Conservation (phyloP, 345 rosid genomes). For the Syzygium jambos region DNA sequence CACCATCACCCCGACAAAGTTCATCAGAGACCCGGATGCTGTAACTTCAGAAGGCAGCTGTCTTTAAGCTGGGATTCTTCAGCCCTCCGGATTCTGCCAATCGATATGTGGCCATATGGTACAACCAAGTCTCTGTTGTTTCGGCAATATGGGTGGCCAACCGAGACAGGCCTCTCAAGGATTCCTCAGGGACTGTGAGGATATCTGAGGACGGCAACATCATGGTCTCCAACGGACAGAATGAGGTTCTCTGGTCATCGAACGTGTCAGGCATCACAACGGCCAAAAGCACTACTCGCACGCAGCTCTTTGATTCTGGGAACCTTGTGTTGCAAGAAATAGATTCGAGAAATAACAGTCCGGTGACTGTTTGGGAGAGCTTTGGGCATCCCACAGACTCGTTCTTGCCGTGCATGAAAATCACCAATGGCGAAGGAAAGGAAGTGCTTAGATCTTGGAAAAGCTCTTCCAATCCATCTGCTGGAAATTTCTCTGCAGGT, state of each 20-base stretch:
- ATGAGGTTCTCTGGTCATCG: slow-evolving; percentile 42
- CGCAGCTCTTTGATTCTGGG: slow-evolving; percentile 36
- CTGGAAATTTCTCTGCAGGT: neutral
- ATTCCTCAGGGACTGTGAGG: slow-evolving; percentile 36
- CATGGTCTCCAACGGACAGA: neutral
- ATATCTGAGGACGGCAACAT: slow-evolving; percentile 43
- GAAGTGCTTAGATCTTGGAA: neutral
- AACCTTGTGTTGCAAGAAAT: slow-evolving; percentile 31
- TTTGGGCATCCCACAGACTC: slow-evolving; percentile 28
- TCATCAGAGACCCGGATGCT: slow-evolving; percentile 23
- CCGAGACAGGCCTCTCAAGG: slow-evolving; percentile 25
- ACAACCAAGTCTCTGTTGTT: slow-evolving; percentile 7
- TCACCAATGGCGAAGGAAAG: neutral
- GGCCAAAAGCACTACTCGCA: neutral
- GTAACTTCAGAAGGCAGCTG: slow-evolving; percentile 14
- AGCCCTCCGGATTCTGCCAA: slow-evolving; percentile 15
- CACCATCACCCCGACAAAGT: slow-evolving; percentile 17
- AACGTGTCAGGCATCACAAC: slow-evolving; percentile 3
- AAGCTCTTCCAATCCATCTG: neutral
- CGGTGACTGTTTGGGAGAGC: slow-evolving; percentile 42
- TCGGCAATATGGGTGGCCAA: slow-evolving; percentile 54
- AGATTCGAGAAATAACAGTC: neutral
- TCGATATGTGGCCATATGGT: slow-evolving; percentile 49
- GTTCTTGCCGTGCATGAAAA: slow-evolving; percentile 20
- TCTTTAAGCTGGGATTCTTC: slow-evolving; percentile 48